Conservation (phyloP, 2,329 filamentous ascomycete genomes). For the Aspergillus tubingensis region DNA sequence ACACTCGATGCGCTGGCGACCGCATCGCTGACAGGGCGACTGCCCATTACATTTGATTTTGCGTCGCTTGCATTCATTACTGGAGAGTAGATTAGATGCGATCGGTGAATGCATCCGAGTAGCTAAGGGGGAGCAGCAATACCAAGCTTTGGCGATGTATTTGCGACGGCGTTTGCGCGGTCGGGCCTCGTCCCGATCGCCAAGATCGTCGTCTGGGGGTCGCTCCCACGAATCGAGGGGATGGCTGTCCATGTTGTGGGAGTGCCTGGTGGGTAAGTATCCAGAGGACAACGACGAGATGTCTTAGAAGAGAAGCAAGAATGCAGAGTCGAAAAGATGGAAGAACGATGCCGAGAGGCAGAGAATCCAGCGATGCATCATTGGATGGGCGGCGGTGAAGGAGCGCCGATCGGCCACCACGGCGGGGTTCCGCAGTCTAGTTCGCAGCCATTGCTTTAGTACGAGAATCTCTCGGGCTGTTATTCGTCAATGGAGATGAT, state of each 20-base stretch:
- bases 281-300: too few species aligned
- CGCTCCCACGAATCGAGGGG: slow-evolving; percentile 8
- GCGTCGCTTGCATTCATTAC: slow-evolving; percentile 64
- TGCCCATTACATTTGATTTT: slow-evolving; percentile 70
- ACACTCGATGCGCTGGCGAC: slow-evolving; percentile 44
- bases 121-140: slow-evolving; percentile 22
- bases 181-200: slow-evolving; percentile 25
- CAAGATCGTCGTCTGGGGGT: neutral
- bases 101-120: neutral
- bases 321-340: neutral
- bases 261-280: neutral
- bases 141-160: slow-evolving; percentile 67
- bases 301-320: neutral
- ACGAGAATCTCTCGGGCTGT: too few species aligned
- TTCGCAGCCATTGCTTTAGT: too few species aligned
- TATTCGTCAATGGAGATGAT: too few species aligned
- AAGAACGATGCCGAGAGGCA: neutral
- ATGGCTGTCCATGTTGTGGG: neutral
- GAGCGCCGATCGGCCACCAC: neutral
- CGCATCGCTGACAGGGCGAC: slow-evolving; percentile 63
- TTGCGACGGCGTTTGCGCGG: slow-evolving; percentile 61
- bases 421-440: neutral
- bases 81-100: slow-evolving; percentile 22
- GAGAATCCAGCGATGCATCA: neutral
- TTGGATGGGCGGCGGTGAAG: neutral